phyloP scores from a whole-genome alignment of 768 basidiomycete genomes.

The Podaxis mareebaensis region DNA sequence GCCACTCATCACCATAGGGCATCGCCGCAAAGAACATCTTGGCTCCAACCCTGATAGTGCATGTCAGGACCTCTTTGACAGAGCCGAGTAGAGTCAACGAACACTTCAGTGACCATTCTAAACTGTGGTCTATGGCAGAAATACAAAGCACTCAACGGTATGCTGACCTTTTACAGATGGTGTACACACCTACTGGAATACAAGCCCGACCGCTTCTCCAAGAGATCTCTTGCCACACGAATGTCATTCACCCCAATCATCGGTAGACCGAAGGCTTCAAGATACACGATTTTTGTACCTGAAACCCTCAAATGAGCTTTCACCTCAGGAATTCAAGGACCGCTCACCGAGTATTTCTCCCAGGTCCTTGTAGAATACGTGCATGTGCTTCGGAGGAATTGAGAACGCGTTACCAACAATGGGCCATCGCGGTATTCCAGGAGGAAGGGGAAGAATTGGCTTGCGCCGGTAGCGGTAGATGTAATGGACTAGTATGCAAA shows the following conservation, averaged over 20 bases:
- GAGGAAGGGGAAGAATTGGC: background rate
- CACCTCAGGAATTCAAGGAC: background rate
- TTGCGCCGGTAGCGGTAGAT: background rate
- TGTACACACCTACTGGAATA: constrained; percentile 24
- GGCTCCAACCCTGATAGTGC: background rate
- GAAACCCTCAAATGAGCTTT: background rate
- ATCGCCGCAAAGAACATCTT: constrained; percentile 8
- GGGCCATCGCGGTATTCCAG: constrained; percentile 14
- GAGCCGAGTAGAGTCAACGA: background rate
- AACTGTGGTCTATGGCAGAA: background rate
- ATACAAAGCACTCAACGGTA: background rate
- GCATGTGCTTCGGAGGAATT: constrained; percentile 11
- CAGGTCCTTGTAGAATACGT: constrained; percentile 11
- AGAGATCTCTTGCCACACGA: constrained; percentile 24
- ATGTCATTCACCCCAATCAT: constrained; percentile 28
- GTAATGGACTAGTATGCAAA: background rate
- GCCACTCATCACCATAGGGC: constrained; percentile 16
- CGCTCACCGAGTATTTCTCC: constrained; percentile 17
- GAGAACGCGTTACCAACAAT: constrained; percentile 18
- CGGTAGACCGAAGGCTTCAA: constrained; percentile 26
- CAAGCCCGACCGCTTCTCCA: constrained; percentile 27
- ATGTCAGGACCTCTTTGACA: background rate
- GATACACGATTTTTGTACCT: background rate
- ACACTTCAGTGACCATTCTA: constrained; percentile 1
- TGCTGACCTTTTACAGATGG: background rate